phyloP scores from a whole-genome alignment of 305 asterid genomes.

The Fraxinus sp. region DNA sequence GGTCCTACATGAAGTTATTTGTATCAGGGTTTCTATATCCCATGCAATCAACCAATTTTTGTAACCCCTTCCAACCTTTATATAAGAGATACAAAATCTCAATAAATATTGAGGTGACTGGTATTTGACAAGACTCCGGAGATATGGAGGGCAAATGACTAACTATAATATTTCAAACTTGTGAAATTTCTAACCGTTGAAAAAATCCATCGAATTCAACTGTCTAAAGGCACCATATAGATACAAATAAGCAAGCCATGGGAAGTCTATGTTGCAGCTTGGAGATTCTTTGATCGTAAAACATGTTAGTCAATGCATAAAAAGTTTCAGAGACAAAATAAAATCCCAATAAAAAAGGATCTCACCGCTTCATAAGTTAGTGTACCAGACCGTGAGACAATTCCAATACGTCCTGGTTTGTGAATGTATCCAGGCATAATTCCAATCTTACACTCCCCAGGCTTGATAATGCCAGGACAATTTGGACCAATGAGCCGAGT shows the following conservation, averaged over 20 bases:
- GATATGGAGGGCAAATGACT: not conserved
- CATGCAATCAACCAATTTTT: not conserved
- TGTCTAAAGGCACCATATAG: not conserved
- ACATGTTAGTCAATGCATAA: not conserved
- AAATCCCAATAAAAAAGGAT: constrained; percentile 15
- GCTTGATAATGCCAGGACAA: constrained; percentile 98
- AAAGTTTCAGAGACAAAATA: not conserved
- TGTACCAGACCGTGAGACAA: constrained; percentile 91
- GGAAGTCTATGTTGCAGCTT: not conserved
- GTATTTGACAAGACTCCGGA: not conserved
- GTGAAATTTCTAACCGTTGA: not conserved
- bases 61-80: not conserved
- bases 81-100: not conserved
- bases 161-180: not conserved
- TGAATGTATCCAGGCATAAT: constrained; percentile 99
- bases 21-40: not conserved
- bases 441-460: constrained; percentile 98
- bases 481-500: constrained; percentile 95
- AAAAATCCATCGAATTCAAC: not conserved
- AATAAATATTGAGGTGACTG: not conserved
- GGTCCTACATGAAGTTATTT: not conserved
- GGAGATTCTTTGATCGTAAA: not conserved
- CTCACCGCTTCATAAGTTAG: constrained; percentile 89
- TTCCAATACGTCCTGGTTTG: constrained; percentile 96
- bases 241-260: not conserved